Evolutionary conservation across 2,329 filamentous ascomycete genomes (phyloP), one percentile per base, ranked within the genome.

Genomic region (Xylariaceae sp.): DNA sequence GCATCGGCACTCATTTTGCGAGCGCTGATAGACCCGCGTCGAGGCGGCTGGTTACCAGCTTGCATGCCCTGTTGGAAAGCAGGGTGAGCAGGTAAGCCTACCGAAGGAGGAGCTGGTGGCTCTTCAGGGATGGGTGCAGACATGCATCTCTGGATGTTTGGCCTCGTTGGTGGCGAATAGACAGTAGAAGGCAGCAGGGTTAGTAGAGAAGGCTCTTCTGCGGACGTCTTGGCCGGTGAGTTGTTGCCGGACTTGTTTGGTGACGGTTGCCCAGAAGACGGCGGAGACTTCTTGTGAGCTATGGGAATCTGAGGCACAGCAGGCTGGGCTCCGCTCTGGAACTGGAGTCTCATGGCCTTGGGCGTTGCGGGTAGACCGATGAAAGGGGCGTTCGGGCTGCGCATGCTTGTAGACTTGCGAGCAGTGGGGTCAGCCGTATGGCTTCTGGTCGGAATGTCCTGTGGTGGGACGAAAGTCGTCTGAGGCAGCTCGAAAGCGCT

Each of bases 311-410:
- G 69, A 16, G 81, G 80, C 5, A 83, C 73, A n/a, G 80, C 76
- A 0, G 85, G 83, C 51, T 78, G 73, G 51, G 61, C 63, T 31
- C 72, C 80, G 2, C 77, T 71, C 59, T 83, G 81, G 60, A 93
- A 84, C 41, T 89, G 84, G 1, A 95, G 84, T 17, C 88, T 83
- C 91, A 97, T 96, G 1, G 91, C 91, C 72, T 90, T 86, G 31
- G 93, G 92, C 1, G 92, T 97, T 2, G 91, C 90, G 13, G 93
- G 91, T n/a, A 96, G 79, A 0, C 91, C 92, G 47, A 93, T 80
- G 6, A 81, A 78, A 1, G 80, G 75, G 1, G 77, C 78, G 2
- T 65, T 71, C 14, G 69, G 69, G 54, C 67, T 72, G 47, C 69
- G 70, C 13, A 75, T 74, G 55, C 77, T 78, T 67, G 81, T 79